Evolutionary conservation across 176 grass and related monocot species (phyloP).

Genomic region (Typha latifolia): DNA sequence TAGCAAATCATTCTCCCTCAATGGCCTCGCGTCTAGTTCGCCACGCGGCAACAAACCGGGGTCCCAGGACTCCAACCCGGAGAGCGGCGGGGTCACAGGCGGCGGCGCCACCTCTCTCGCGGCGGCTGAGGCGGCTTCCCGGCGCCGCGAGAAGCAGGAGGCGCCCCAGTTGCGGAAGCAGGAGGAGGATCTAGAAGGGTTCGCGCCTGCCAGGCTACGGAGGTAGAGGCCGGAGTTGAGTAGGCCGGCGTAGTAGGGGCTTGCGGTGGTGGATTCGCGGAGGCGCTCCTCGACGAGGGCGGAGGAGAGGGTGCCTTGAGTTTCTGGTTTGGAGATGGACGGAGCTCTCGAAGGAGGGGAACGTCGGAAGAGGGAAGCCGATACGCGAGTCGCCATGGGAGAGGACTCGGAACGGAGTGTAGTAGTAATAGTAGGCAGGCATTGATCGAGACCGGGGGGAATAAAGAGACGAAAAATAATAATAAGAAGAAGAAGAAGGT

Average conservation of each 20-base stretch:
- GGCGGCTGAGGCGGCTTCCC: neutral
- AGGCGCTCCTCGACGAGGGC: slow-evolving; percentile 17
- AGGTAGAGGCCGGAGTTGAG: neutral
- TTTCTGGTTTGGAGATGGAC: too few species aligned
- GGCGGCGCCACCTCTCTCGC: neutral
- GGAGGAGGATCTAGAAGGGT: neutral
- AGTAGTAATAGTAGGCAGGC: too few species aligned
- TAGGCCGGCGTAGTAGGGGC: too few species aligned
- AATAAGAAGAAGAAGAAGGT: too few species aligned
- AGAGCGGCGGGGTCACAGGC: neutral
- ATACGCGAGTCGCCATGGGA: too few species aligned
- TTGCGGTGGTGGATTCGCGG: neutral
- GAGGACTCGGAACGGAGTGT: too few species aligned
- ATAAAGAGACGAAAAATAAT: too few species aligned
- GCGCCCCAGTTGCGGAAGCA: slow-evolving; percentile 17
- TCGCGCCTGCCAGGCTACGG: neutral
- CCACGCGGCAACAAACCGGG: neutral
- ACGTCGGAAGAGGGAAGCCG: too few species aligned
- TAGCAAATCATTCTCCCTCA: slow-evolving; percentile 44
- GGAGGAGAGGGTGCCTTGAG: slow-evolving; percentile 18
- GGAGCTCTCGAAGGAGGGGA: too few species aligned
- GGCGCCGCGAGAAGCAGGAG: slow-evolving; percentile 4
- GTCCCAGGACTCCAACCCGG: neutral
- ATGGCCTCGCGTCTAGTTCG: slow-evolving; percentile 33
- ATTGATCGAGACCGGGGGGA: too few species aligned